Conservation (phyloP, 2,329 filamentous ascomycete species). For the Zymoseptoria pseudotritici region DNA sequence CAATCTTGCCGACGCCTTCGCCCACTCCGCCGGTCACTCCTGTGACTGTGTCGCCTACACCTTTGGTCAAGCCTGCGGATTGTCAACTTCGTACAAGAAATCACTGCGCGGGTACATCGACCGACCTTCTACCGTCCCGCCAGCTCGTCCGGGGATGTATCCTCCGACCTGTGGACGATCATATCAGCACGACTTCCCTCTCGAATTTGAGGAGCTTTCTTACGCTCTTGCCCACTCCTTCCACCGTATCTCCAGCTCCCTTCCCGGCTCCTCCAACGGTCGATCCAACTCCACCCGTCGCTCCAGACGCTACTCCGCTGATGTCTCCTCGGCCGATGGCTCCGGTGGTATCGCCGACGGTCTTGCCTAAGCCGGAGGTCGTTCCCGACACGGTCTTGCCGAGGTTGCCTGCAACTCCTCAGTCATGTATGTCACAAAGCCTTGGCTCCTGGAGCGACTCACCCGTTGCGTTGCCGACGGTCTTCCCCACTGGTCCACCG, state of each 20-base stretch:
- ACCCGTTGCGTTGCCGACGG: slow-evolving; percentile 17
- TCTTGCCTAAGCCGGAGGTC: slow-evolving; percentile 37
- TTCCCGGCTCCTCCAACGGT: slow-evolving; percentile 29
- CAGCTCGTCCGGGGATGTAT: slow-evolving; percentile 31
- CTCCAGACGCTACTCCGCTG: slow-evolving; percentile 32
- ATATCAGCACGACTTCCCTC: too few species aligned
- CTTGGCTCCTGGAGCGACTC: background rate
- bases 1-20: slow-evolving; percentile 39
- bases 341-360: slow-evolving; percentile 37
- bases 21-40: slow-evolving; percentile 34
- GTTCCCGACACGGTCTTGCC: slow-evolving; percentile 37
- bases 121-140: slow-evolving; percentile 29
- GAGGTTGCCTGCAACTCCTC: slow-evolving; percentile 34
- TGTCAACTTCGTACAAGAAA: background rate
- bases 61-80: slow-evolving; percentile 34
- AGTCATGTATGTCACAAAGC: slow-evolving; percentile 10
- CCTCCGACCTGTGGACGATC: slow-evolving; percentile 34
- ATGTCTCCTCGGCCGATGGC: slow-evolving; percentile 38
- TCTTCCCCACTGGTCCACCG: slow-evolving; percentile 32
- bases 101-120: background rate
- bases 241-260: slow-evolving; percentile 18
- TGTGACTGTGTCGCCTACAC: slow-evolving; percentile 34
- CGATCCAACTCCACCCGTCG: slow-evolving; percentile 30
- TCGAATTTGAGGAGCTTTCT: too few species aligned
- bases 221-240: slow-evolving; percentile 22